A percentile compares a stretch with the other conserved stretches of the same genome.
phyloP scores from a whole-genome alignment of 2,329 filamentous ascomycete genomes.

The Fusarium sp. region DNA sequence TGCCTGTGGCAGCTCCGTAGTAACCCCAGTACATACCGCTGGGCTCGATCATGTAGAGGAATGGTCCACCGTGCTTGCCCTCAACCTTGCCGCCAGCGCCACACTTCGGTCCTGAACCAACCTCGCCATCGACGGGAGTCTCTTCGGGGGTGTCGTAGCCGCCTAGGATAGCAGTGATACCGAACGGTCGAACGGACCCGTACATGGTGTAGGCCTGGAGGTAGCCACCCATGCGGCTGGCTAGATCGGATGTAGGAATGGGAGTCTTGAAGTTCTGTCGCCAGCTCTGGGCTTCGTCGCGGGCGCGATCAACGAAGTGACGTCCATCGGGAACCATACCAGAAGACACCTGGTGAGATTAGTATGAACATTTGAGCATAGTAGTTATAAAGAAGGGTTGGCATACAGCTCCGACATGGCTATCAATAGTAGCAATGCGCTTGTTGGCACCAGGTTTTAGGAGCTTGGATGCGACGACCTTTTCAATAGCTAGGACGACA shows the following conservation, averaged over 20 bases:
- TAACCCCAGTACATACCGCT: slow-evolving; percentile 99
- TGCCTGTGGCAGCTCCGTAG: slow-evolving; percentile 97
- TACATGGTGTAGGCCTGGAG: slow-evolving; percentile 98
- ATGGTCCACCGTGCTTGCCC: slow-evolving; percentile 87
- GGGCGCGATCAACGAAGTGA: slow-evolving; percentile 93
- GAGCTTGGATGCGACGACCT: slow-evolving; percentile 95
- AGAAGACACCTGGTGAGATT: slow-evolving; percentile 77
- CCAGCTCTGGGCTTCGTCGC: slow-evolving; percentile 94
- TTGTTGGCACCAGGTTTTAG: slow-evolving; percentile 97
- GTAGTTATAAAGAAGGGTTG: slow-evolving; percentile 1
- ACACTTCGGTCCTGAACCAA: slow-evolving; percentile 82
- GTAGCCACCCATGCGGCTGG: slow-evolving; percentile 94
- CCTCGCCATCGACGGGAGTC: slow-evolving; percentile 88
- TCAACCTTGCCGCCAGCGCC: slow-evolving; percentile 87
- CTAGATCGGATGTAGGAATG: slow-evolving; percentile 89
- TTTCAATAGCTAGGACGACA: slow-evolving; percentile 95
- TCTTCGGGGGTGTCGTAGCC: slow-evolving; percentile 94
- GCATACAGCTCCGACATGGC: slow-evolving; percentile 92
- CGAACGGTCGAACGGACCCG: slow-evolving; percentile 95
- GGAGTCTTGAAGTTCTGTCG: slow-evolving; percentile 94
- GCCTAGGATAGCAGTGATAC: slow-evolving; percentile 93
- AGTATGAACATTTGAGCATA: slow-evolving; percentile 6
- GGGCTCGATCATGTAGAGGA: slow-evolving; percentile 98
- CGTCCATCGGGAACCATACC: slow-evolving; percentile 95
- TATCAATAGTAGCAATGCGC: slow-evolving; percentile 94